Evolutionary conservation across 1,284 basidiomycete species (phyloP), one percentile per base, ranked within the genome.

Genomic region (Cutaneotrichosporon sp.): DNA sequence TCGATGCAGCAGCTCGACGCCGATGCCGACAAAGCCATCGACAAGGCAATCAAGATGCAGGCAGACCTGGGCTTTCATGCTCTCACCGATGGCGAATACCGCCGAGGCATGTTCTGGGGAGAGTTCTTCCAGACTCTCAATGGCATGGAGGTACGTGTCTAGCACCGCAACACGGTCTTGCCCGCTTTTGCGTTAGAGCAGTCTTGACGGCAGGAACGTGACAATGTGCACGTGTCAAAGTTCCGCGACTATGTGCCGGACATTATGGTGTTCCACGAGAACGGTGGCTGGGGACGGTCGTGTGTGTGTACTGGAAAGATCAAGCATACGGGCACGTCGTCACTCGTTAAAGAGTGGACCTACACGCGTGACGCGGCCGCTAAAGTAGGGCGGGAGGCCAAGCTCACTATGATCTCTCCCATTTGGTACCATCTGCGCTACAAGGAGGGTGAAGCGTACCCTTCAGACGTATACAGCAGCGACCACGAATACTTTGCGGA

Each of bases 381-480:
- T 30, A 37, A 34, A 33, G 35, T 18, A 18, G 49, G 44, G 5
- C 40, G 40, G 39, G 45, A 80, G 63, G 80, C 87, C 69, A 89
- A 89, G 70, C 71, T 89, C 56, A 88, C 85, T 9, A 80, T 88
- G 71, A 85, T 83, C 60, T 81, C 84, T 1, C 86, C 86, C 4
- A 82, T 83, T 21, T 87, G 85, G 86, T 86, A 83, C 71, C 85
- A 87, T 68, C 80, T 87, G 48, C 81, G 68, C 15, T 65, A 70
- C 60, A 54, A 54, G 33, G 62, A 66, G 46, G 61, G 60, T 35
- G 58, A 68, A 22, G 61, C 58, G 26, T 60, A 56, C 52, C 54
- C 59, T 8, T n/a, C 46, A 21, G 52, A 47, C 26, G 51, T 54
- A 22, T 69, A 65, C 56, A 49, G 56, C 17, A 61, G 61, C 50